Base-by-base conservation (phyloP, 176 grass and related monocot genomes). In the Hsuehochloa calcarea region DNA sequence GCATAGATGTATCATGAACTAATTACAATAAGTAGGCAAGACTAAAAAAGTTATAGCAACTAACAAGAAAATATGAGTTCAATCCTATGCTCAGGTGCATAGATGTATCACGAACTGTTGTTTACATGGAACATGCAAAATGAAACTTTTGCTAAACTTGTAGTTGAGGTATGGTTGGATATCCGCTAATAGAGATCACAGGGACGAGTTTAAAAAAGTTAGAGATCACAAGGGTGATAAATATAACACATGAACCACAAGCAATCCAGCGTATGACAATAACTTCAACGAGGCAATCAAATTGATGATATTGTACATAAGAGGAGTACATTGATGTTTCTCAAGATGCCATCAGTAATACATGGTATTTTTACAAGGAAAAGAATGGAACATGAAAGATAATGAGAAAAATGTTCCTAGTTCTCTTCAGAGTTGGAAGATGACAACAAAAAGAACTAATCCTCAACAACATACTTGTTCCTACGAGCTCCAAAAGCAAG, bases 401-500 rank as follows among this genome's bases (percentile, higher is more conserved):
- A 45, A 71, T 72, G 46, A 86, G 65, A 78, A 82, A 72, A 78
- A 67, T 87, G 25, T 86, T 79, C 68, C 84, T 83, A 74, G 27
- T 51, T 85, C 76, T 68, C 80, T 87, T 87, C 47, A 79, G n/a
- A 47, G 52, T 85, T 84, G 74, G 68, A 87, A 80, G 67, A 72
- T 79, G 60, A 50, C 60, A 51, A 40, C 61, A 52, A 75, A 40
- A 35, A 71, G 14, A 68, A 80, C 86, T 89, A 98, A 84, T 98
- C 96, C 88, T 95, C 93, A 51, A 85, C 63, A 54, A 95, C 75
- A 80, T 95, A 98, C 65, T 92, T 92, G 83, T 98, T 98, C 84
- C 93, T 85, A 82, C 96, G 87, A 71, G 96, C 90, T 63, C 96
- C 96, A 72, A 98, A 95, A 84, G 96, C 96, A 84, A 98, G 39